Percentiles rank a stretch among this genome's conserved stretches.
Evolutionary conservation across 352 stramenopile genomes (phyloP).

Genomic region (Phytopythium mirpurense): DNA sequence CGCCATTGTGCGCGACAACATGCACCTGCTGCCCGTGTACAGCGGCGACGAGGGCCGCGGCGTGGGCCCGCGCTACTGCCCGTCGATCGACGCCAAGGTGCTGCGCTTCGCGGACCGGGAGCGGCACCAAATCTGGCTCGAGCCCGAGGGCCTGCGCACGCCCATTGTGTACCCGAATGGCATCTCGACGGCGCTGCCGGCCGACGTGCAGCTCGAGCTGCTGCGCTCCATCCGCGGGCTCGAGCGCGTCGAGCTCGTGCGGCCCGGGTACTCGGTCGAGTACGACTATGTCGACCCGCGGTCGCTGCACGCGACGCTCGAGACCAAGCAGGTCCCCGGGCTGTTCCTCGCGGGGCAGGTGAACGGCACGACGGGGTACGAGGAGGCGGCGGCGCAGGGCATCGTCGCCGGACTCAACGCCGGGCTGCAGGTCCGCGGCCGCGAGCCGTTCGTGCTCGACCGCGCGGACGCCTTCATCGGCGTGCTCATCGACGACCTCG

Average conservation of each 20-base stretch:
- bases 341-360: constrained; percentile 98
- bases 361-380: constrained; percentile 99
- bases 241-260: constrained; percentile 93
- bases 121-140: constrained; percentile 94
- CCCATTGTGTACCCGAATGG: constrained; percentile 98
- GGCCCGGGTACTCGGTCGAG: constrained; percentile 98
- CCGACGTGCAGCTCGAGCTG: constrained; percentile 94
- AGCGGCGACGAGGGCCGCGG: constrained; percentile 74
- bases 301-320: constrained; percentile 90
- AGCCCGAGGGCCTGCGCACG: constrained; percentile 96
- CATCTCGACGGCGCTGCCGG: constrained; percentile 89
- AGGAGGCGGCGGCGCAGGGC: constrained; percentile 97
- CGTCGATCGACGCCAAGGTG: constrained; percentile 97
- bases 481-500: constrained; percentile 98
- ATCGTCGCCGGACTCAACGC: constrained; percentile 97
- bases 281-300: constrained; percentile 98
- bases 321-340: constrained; percentile 91
- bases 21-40: constrained; percentile 93
- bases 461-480: constrained; percentile 95
- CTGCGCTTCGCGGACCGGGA: constrained; percentile 70
- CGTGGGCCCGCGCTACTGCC: constrained; percentile 91
- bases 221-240: constrained; percentile 95
- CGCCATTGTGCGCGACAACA: constrained; percentile 90
- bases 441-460: constrained; percentile 89
- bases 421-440: constrained; percentile 62